Base-by-base conservation (phyloP, 345 rosid species). In the Heritiera fomes region DNA sequence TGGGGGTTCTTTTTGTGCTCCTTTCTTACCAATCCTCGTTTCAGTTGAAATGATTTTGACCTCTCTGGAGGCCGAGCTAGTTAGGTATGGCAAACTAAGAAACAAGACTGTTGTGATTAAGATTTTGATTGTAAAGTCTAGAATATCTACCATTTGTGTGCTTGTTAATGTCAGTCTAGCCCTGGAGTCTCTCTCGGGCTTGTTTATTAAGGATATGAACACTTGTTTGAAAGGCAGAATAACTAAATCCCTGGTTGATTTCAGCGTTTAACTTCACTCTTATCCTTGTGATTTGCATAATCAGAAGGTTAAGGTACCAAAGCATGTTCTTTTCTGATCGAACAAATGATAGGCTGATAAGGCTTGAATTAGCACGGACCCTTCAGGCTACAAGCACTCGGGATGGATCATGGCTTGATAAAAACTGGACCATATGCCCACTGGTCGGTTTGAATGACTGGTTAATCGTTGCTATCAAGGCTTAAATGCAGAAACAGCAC, bases 1-100 rank as follows among this genome's bases (percentile, higher is more conserved):
- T 88, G 63, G 80, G 69, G 55, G 32, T 90, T 68, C 79, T 90
- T 55, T 50, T 90, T 49, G 78, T 83, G 68, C 64, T 88, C 84
- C 66, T 88, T 49, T 88, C 88, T 75, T 86, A 86, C 52, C 91
- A 84, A 75, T 86, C 90, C 77, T 85, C 87, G 1, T 86, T 90
- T 77, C 89, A 87, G 62, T 85, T 89, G 45, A 86, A 78, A 68
- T 90, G 94, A 90, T 84, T 85, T 77, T 87, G 87, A 8, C 80
- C 85, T 46, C 74, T 81, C 6, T 45, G 83, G 78, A 82, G 80
- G 77, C 81, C 78, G 6, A 34, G 8, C 8, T 11, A 62, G 40
- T 63, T 41, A 3, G 52, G 20, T 14, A 18, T 20, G 23, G 23
- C 3, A 34, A 34, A 8, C 32, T 46, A 47, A 67, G 71, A 17